Base-by-base conservation (phyloP, 2,329 filamentous ascomycete species). In the Fusarium camptoceras region DNA sequence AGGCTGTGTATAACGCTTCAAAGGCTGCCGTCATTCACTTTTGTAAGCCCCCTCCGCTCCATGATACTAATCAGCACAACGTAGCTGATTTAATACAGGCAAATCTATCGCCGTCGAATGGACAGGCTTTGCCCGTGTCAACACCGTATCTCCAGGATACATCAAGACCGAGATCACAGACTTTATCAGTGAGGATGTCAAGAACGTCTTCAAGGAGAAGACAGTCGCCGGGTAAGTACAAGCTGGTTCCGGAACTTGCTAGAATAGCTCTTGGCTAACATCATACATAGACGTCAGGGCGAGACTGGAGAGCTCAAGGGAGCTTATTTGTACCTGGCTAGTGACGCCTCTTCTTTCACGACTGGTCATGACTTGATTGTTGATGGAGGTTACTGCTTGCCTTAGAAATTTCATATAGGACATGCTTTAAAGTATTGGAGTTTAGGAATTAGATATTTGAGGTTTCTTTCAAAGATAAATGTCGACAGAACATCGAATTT, bases 291-390 rank as follows among this genome's bases (percentile, higher is more conserved):
- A 49, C 87, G 93, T 70, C 91, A 94, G 76, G 93, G 91, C 12
- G 84, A 89, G 70, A 83, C 88, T 5, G 87, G 88, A 64, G 93
- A 97, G 83, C 84, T 97, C 73, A 94, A 95, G 83, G 94, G 92
- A 22, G 91, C 91, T 20, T 97, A 92, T 78, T 81, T 97, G 49
- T 96, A 94, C 80, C 84, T 97, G 59, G 91, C 92, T 20, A 93
- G 90, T 16, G 93, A 97, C 79, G 93, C 93, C 6, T 88, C 91
- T n/a, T 92, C 89, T 56, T 97, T 94, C 81, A 94, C 91, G 20
- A 97, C 93, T 11, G 93, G 89, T 1, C 84, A 87, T 12, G 91
- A 94, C 78, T 84, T 96, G 63, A 81, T 92, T 68, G 87, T 94
- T 49, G 93, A 96, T 78, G 92, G 92, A 64, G 92, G 92, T 57